A percentile compares a stretch with the other conserved stretches of the same genome.
These are phyloP conservation scores for Pyrenula massariospora DNA, from an alignment of 495 filamentous ascomycete genomes.

Conservation along the genomic window DNA sequence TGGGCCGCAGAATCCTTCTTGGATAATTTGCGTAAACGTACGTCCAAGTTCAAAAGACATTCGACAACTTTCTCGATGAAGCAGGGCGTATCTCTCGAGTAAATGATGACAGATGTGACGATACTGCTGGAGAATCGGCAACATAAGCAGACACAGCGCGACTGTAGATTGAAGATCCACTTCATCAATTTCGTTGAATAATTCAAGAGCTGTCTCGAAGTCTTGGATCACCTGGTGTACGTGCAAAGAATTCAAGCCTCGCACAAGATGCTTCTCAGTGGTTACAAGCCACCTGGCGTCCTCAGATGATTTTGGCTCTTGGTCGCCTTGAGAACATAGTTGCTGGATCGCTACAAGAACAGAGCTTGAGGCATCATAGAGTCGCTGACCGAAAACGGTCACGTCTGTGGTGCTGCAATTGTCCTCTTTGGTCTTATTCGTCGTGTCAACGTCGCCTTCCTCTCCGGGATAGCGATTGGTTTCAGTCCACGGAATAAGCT, in stretches of 20 bases:
- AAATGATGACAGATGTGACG: conserved; percentile 41
- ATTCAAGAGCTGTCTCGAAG: conserved; percentile 34
- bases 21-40: conserved; percentile 61
- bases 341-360: conserved; percentile 66
- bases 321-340: conserved; percentile 36
- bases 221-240: conserved; percentile 38
- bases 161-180: conserved; percentile 32
- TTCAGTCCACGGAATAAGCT: conserved; percentile 9
- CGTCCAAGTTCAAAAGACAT: conserved; percentile 62
- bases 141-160: conserved; percentile 51
- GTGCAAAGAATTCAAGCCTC: conserved; percentile 45
- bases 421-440: background rate
- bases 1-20: conserved; percentile 85
- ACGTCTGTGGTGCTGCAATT: conserved; percentile 10
- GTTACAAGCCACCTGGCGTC: conserved; percentile 52
- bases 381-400: conserved; percentile 36
- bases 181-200: conserved; percentile 30
- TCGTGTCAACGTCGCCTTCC: background rate
- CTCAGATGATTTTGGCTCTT: conserved; percentile 39
- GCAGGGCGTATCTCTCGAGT: conserved; percentile 35
- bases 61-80: conserved; percentile 60
- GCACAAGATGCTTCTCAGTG: conserved; percentile 43
- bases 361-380: conserved; percentile 50
- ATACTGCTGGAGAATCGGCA: conserved; percentile 70
- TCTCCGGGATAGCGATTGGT: background rate